Conservation (phyloP, 331 rosid species). For the Malus hybrid region DNA sequence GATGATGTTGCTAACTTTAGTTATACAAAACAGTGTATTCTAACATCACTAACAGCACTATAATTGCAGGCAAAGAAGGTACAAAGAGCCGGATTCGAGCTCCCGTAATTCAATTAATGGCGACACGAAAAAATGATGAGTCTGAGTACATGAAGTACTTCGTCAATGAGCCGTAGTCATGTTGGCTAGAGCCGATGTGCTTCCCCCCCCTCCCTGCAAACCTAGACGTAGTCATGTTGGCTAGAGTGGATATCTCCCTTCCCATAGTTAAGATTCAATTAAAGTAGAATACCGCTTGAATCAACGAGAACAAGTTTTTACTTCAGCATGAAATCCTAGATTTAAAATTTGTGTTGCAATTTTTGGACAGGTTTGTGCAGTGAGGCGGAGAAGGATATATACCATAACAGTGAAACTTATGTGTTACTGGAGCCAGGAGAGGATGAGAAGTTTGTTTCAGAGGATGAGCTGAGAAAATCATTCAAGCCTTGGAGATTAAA, state of each 20-base stretch:
- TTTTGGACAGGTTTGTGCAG: constrained; percentile 35
- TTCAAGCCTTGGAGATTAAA: background rate
- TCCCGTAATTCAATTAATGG: background rate
- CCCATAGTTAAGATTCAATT: background rate
- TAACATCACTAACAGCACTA: background rate
- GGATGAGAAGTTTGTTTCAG: constrained; percentile 79
- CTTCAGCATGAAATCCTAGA: background rate
- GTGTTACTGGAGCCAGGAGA: constrained; percentile 78
- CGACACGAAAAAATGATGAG: background rate
- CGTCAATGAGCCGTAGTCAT: too few species aligned
- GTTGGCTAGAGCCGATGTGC: too few species aligned
- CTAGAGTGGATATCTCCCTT: background rate
- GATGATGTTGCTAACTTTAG: too few species aligned
- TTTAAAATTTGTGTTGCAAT: background rate
- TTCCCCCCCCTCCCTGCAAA: too few species aligned
- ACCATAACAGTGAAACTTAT: constrained; percentile 59
- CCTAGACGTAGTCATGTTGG: background rate
- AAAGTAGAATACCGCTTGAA: background rate
- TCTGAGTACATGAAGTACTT: background rate
- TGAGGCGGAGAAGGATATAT: constrained; percentile 64
- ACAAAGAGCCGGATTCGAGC: constrained; percentile 8
- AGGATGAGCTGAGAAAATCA: constrained; percentile 44
- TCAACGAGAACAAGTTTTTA: background rate
- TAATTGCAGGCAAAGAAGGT: constrained; percentile 26
- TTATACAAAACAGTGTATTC: background rate